These are phyloP conservation scores for Malus hybrid DNA, from an alignment of 331 rosid genomes.

Conservation along the genomic window DNA sequence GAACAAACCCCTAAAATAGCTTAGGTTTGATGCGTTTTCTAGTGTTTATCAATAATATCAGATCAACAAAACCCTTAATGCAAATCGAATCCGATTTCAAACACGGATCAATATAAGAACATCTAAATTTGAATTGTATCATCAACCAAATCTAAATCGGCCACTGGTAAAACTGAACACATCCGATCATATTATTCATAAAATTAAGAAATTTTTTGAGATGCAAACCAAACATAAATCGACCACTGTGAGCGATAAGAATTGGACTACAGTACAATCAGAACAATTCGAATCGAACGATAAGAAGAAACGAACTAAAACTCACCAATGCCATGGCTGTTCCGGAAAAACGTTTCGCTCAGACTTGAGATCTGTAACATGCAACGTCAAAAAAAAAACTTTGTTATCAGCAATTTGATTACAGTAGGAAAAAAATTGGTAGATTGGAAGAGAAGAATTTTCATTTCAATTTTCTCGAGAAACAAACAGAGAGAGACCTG, in stretches of 20 bases:
- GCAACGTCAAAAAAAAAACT: neutral
- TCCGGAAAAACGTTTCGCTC: slow-evolving; percentile 26
- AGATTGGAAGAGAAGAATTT: neutral
- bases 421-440: neutral
- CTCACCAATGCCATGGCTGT: slow-evolving; percentile 78
- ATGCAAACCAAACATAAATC: neutral
- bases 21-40: neutral
- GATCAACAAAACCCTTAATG: neutral
- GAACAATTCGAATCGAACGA: neutral
- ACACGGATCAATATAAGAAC: neutral
- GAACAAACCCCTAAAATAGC: neutral
- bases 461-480: neutral
- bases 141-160: neutral
- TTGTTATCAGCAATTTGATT: neutral
- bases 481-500: neutral
- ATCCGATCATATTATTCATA: neutral
- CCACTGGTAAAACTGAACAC: neutral
- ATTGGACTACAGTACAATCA: neutral
- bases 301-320: slow-evolving; percentile 16
- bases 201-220: neutral
- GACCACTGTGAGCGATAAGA: neutral
- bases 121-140: neutral
- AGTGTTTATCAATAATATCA: neutral
- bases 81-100: neutral
- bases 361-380: slow-evolving; percentile 38